A percentile compares a stretch with the other conserved stretches of the same genome.
Conservation (phyloP, 78 protist genomes). For the Bodo saltans region DNA sequence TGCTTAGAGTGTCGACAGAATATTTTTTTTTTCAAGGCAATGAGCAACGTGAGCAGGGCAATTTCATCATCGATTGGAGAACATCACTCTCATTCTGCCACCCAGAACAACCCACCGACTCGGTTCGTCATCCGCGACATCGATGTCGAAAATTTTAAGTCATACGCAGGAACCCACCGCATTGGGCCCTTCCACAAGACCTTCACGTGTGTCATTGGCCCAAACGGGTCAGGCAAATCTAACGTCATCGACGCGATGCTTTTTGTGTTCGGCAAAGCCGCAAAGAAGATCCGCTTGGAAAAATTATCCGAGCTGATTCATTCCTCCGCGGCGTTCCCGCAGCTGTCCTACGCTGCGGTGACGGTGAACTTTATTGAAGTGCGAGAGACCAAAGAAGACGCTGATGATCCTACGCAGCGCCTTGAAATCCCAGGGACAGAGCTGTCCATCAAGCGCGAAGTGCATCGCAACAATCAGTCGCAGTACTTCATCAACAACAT, state of each 20-base stretch:
- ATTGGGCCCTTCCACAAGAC: slow-evolving; percentile 95
- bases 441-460: slow-evolving; percentile 80
- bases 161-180: slow-evolving; percentile 77
- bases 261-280: slow-evolving; percentile 96
- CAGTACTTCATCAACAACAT: slow-evolving; percentile 71
- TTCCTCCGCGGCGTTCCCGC: slow-evolving; percentile 63
- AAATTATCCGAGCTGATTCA: slow-evolving; percentile 94
- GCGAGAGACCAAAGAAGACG: slow-evolving; percentile 61
- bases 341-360: slow-evolving; percentile 71
- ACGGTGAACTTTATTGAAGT: slow-evolving; percentile 88
- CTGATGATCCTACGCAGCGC: slow-evolving; percentile 29
- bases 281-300: slow-evolving; percentile 83
- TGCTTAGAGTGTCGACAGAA: no score
- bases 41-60: no score
- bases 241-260: slow-evolving; percentile 98
- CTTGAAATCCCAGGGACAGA: slow-evolving; percentile 63
- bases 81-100: no score
- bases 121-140: slow-evolving; percentile 83
- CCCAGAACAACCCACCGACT: not conserved
- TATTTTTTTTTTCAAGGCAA: no score
- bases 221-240: slow-evolving; percentile 99
- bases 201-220: slow-evolving; percentile 96
- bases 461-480: slow-evolving; percentile 41
- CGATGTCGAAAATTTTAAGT: slow-evolving; percentile 93
- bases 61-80: no score